Base-by-base conservation (phyloP, 2,329 filamentous ascomycete genomes). In the Fusarium haematococcum region DNA sequence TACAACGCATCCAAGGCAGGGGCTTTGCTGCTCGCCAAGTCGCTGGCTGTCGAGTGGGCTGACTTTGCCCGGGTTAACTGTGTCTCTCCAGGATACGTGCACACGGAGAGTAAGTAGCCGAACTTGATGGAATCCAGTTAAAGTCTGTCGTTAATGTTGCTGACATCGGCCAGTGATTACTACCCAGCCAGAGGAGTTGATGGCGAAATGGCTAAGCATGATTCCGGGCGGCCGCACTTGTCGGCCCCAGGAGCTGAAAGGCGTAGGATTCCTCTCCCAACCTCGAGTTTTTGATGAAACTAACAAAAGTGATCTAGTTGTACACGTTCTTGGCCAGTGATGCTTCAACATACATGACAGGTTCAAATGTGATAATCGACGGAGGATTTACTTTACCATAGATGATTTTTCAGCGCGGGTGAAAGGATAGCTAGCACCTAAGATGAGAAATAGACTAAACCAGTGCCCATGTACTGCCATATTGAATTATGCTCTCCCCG, bases 21-120 rank as follows among this genome's bases (percentile, higher is more conserved):
- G 0, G 81, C 83, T 1, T 77, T 84, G 1, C 83, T 84, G 41
- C 74, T 86, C 13, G 89, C 88, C 84, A 91, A 89, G 80, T 91
- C 88, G 35, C 83, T 94, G 27, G 91, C 92, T 1, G 88, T 94
- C n/a, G 92, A 94, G 81, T 94, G 92, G 92, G 88, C 91, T 10
- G 88, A 88, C 58, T 93, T 92, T 78, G 92, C 92, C 3, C 86
- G 92, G 32, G 90, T 88, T 68, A 94, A 94, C 80, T 89, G 88
- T n/a, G 84, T 94, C 43, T 92, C 90, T 1, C 92, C 92, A 0
- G 91, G 92, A 30, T 69, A 57, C 5, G 33, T 69, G 6, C 30
- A 69, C 18, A 69, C 67, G 1, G 48, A 65, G 18, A 69, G 66
- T 68, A 14, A 14, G 32, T 33, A 6, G 32, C 32, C 32, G 4